Evolutionary conservation across 164 flowering plant genomes (phyloP), one percentile per base, ranked within the genome.

Genomic region (Warburgia ugandensis): DNA sequence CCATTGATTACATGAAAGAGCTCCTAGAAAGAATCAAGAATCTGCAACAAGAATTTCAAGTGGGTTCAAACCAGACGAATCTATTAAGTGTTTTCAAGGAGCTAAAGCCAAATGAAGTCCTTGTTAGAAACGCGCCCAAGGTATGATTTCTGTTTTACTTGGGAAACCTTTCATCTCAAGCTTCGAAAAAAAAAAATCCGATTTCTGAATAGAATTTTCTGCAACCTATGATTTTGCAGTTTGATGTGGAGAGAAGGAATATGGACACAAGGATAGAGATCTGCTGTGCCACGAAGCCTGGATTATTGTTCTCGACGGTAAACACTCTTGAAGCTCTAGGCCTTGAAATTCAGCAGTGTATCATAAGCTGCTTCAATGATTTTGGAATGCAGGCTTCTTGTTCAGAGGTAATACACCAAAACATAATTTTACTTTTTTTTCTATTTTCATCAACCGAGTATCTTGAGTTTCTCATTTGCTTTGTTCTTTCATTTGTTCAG

Each of bases 1-100:
- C 95, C 2, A 90, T 90, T 47, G 89, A 84, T 47, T 90, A 90
- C 77, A 77, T 80, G 84, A 90, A 84, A 45, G 95, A 86, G 69
- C 78, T 90, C 2, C 64, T 83, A 7, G 83, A 81, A 39, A 84
- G 70, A 50, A 86, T 90, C 61, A 74, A 78, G 32, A 71, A 26
- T 20, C 56, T 86, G 68, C 86, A 83, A 40, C 73, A 75, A 49
- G 83, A 80, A 52, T 66, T 64, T 19, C 74, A 73, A 48, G 57
- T 27, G 32, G 72, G 58, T 38, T 56, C 77, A 29, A 54, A 64
- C 42, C 67, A 75, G 36, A 52, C 65, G 43, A 52, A 76, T 53
- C 57, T 70, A 45, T 37, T 68, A 63, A 60, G 56, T 63, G 61
- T 76, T 40, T 73, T 75, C 52, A 76, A 78, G 63, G 84, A 80